Base-by-base conservation (phyloP, 1,284 basidiomycete species). In the Apiotrichum montevideense region DNA sequence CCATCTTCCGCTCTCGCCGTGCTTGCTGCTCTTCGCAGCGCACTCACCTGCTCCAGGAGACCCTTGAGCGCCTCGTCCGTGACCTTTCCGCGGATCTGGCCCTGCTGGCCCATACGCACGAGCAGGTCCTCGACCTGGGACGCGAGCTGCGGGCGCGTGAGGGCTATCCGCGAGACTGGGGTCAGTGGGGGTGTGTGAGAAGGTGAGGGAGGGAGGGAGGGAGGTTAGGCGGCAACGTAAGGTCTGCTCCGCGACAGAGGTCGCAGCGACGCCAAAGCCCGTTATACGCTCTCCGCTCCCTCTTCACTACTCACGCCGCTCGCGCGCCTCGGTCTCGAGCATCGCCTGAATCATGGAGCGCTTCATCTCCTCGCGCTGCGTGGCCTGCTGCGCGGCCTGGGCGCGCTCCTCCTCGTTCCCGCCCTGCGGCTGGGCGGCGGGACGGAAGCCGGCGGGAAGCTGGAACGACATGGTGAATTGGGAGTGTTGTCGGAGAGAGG, bases 21-120 rank as follows among this genome's bases (percentile, higher is more conserved):
- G 39, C 5, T 9, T 3, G 35, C 33, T 29, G 21, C 35, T n/a
- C 7, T 21, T 15, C 11, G 34, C 21, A 21, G 21, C 46, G 0
- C 15, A 62, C 68, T 64, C 63, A 93, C 93, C 83, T 98, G 93
- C 71, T 98, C 90, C 54, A 98, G 81, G 15, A 98, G 79, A 40
- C 86, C 87, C 68, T 98, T 95, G 57, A 98, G 81, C 71, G 95
- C 91, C 47, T 84, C 81, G 73, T 98, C 95, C 33, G 84, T 86
- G 45, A 98, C 87, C 54, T 87, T 82, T 10, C 88, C 87, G 54
- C 87, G 82, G 48, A 98, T 79, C 75, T 97, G 93, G n/a, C 94
- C 93, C 2, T 84, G 82, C 75, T 94, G 90, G 6, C 88, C 93
- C 90, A 97, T 94, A 44, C 90, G 83, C 40, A 93, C 72, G 45